Base-by-base conservation (phyloP, 805 yeast genomes). In the Wickerhamiella kurtzmanii region DNA sequence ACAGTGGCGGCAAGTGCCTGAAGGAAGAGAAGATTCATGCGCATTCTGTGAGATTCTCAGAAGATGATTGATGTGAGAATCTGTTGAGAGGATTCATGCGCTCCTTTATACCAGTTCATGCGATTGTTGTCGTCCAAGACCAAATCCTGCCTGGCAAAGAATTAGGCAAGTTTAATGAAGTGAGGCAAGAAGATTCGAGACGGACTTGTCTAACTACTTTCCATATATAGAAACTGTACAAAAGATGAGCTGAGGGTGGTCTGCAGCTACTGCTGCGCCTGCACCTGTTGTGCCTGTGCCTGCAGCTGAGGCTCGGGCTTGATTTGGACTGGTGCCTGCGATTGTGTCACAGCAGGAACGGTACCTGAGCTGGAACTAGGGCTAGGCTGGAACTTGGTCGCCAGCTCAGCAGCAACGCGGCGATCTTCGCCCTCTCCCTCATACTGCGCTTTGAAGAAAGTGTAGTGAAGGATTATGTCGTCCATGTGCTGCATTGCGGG, bases 401-500 rank as follows among this genome's bases (percentile, higher is more conserved):
- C 44, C 6, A 56, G 52, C 35, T 45, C 46, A 6, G 40, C 22
- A 9, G 53, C 53, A 6, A 55, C 46, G 36, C 44, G 37, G 22
- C 43, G 38, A 37, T 50, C 53, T 44, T 52, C 52, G 9, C 43
- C 45, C 19, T 37, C 43, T 36, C 46, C 46, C 44, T 53, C 51
- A 46, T 50, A 57, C 22, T 56, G 60, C 11, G 60, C 59, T 48
- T 48, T 82, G 73, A 89, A 89, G 62, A 89, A 89, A 0, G 97
- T 84, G 64, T 89, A 89, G 66, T 89, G 94, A 58, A 92, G 73
- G 9, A 87, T 85, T 41, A 89, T 76, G 63, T 88, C 95, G 56
- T 86, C 88, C 37, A 88, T 79, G 58, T 85, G 82, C 63, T 88
- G 77, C 94, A 92, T 85, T 32, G 77, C 72, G 3, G 98, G 96